A percentile compares a stretch with the other conserved stretches of the same genome.
These are phyloP conservation scores for Amyloporia xantha DNA, from an alignment of 768 basidiomycete species.

Conservation along the genomic window DNA sequence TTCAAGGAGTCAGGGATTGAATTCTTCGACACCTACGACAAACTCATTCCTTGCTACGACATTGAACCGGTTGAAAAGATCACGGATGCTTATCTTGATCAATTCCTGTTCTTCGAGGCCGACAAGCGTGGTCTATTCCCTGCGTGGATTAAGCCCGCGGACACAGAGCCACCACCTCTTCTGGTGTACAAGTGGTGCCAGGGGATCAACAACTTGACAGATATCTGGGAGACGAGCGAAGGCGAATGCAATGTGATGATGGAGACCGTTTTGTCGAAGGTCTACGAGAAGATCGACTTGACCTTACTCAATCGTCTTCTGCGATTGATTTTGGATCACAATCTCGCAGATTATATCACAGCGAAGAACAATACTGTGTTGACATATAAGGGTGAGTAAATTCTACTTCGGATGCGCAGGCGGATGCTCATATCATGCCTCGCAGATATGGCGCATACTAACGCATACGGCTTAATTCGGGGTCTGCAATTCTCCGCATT, in stretches of 20 bases:
- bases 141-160: slow-evolving; percentile 98
- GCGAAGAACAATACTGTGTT: slow-evolving; percentile 96
- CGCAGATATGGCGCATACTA: slow-evolving; percentile 91
- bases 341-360: slow-evolving; percentile 98
- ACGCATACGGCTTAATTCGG: slow-evolving; percentile 94
- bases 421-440: background rate
- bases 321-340: slow-evolving; percentile 96
- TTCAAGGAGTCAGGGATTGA: slow-evolving; percentile 99
- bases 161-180: slow-evolving; percentile 93
- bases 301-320: slow-evolving; percentile 93
- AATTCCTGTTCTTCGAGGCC: slow-evolving; percentile 98
- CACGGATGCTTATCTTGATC: slow-evolving; percentile 97
- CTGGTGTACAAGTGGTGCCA: slow-evolving; percentile 99
- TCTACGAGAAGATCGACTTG: slow-evolving; percentile 98
- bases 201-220: slow-evolving; percentile 97
- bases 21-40: slow-evolving; percentile 97
- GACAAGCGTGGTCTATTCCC: slow-evolving; percentile 98
- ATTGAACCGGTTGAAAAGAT: slow-evolving; percentile 99
- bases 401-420: background rate
- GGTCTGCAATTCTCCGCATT: slow-evolving; percentile 98
- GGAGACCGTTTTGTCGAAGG: slow-evolving; percentile 97
- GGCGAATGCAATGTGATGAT: slow-evolving; percentile 98
- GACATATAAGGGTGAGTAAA: slow-evolving; percentile 72
- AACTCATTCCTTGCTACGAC: slow-evolving; percentile 97
- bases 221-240: slow-evolving; percentile 97